Base-by-base conservation (phyloP, 306 rosid genomes). In the Glycine soja region DNA sequence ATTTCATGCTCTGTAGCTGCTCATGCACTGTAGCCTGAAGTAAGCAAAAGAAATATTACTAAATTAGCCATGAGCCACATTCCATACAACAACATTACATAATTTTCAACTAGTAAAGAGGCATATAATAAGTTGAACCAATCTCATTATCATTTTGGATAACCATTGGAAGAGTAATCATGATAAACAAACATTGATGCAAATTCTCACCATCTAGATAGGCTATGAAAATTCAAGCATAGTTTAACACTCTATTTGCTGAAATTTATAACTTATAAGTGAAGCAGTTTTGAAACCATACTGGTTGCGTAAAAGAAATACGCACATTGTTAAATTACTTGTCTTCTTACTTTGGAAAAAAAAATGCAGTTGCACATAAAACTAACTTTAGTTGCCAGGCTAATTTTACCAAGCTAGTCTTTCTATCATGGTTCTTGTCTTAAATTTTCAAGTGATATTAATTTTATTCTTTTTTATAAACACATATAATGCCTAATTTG, bases 1-100 rank as follows among this genome's bases (percentile, higher is more conserved):
- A 82, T 70, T 86, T 86, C 70, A 83, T 56, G 82, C 58, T 64
- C 36, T 56, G 38, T 76, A 83, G 69, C 32, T 54, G 80, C 52
- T 72, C 79, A 58, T 2, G 78, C 5, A 80, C 72, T 30, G 64
- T 45, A 51, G 68, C 79, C 89, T 81, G 75, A 52, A 77, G 42
- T 73, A 63, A 73, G 18, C 61, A 77, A 59, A 74, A 65, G 40
- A 72, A 67, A 79, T 24, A 66, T 34, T 24, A 69, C 57, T 43
- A 72, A 47, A 72, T 83, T 81, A 59, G 68, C 70, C 77, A 50
- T 5, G 34, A 70, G 74, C 52, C 64, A 67, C 18, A 58, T 74
- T 73, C 52, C 38, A 68, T 38, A 24, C 11, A 40, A 47, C 45
- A 47, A 7, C 50, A 72, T 56, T 79, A 45, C 34, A 68, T 66